Base-by-base conservation (phyloP, 179 eudicot species). In the Actinidia arguta region DNA sequence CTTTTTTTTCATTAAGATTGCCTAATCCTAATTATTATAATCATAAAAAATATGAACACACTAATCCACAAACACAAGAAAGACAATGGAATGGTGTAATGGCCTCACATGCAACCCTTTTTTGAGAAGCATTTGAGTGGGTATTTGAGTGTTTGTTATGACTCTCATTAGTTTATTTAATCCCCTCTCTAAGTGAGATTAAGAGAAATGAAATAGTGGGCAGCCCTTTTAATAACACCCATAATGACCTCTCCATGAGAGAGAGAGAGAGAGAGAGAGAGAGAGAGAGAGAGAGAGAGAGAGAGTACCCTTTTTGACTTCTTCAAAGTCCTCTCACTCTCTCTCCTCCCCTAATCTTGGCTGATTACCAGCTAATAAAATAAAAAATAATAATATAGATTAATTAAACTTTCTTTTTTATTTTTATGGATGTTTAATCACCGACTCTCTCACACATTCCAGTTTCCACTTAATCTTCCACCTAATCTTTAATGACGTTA, bases 81-180 rank as follows among this genome's bases (percentile, higher is more conserved):
- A 83, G 90, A 88, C 90, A 88, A 85, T 79, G 76, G 59, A 82
- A 68, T 73, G 64, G 42, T 82, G 83, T 83, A 72, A 85, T 88
- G 85, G 75, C 84, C 78, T 83, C 90, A 83, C 88, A 85, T 85
- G 90, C 74, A 50, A 78, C 66, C 78, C 78, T 31, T 80, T 1
- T 84, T 80, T 81, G 78, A 83, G 63, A 67, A 78, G 25, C 68
- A 18, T 27, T 82, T 69, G 61, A 80, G 83, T 82, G 66, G 59
- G 48, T 31, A 81, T 87, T 85, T 79, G 70, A 75, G 81, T 61
- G 54, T 50, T 25, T 71, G 36, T 31, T 31, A 31, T 31, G 1
- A 31, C 36, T 31, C 36, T 31, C 36, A 31, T 31, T 31, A 17
- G 14, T 59, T 24, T 56, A 68, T 55, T 9, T 42, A 56, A 73